These are phyloP conservation scores for Vitellaria paradoxa DNA, from an alignment of 179 eudicot genomes.

Conservation along the genomic window DNA sequence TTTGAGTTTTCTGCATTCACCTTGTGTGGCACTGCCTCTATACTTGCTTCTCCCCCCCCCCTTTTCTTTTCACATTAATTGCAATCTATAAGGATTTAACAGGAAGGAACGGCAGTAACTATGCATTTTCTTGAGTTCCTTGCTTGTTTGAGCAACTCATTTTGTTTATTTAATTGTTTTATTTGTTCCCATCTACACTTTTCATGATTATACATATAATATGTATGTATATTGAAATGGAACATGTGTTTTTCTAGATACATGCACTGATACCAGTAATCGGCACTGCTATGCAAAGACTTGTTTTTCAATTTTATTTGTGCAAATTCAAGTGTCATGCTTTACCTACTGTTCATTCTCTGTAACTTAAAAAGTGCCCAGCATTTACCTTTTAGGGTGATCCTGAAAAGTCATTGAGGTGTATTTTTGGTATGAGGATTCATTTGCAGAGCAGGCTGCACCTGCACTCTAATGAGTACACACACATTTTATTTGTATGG, in stretches of 20 bases:
- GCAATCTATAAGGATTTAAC: neutral
- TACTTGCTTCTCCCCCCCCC: neutral
- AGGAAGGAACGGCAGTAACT: too few species aligned
- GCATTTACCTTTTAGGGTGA: neutral
- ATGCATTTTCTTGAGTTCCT: neutral
- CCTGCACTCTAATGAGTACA: neutral
- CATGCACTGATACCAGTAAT: too few species aligned
- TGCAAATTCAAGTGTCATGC: neutral
- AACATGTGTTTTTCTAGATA: neutral
- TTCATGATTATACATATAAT: too few species aligned
- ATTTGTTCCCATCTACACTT: too few species aligned
- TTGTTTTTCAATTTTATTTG: neutral
- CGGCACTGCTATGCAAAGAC: neutral
- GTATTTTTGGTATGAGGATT: neutral
- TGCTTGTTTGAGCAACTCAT: neutral
- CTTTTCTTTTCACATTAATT: neutral
- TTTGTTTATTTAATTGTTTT: too few species aligned
- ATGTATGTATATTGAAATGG: too few species aligned
- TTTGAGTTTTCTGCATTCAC: neutral
- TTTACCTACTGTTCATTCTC: neutral
- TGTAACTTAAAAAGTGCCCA: neutral
- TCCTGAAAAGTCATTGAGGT: neutral
- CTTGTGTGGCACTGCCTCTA: neutral
- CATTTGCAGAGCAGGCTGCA: constrained; percentile 1
- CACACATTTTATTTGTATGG: neutral